Conservation (phyloP, 495 filamentous ascomycete species). For the Aspergillus incahuasiensis region DNA sequence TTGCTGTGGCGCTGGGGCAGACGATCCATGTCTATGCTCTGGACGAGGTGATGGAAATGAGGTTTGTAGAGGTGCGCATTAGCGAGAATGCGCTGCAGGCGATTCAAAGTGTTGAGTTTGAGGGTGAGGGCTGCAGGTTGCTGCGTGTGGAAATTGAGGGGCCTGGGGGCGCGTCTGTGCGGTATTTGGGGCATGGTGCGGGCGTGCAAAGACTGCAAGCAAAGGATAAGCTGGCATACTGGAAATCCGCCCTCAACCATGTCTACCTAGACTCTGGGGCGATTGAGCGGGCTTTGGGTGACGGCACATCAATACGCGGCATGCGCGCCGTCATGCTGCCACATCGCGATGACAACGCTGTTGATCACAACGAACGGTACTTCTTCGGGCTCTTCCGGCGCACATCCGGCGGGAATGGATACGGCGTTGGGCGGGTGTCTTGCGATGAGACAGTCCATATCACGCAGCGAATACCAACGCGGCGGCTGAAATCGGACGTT, state of each 20-base stretch:
- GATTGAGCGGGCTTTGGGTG: background rate
- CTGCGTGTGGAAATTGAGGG: background rate
- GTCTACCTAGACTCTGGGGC: no score
- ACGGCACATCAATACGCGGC: background rate
- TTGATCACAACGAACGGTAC: no score
- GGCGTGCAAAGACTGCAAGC: no score
- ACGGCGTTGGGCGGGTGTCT: background rate
- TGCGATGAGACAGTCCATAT: background rate
- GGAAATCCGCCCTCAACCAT: no score
- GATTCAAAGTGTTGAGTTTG: background rate
- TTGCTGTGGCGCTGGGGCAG: constrained; percentile 2
- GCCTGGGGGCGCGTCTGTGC: background rate
- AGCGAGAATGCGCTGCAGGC: background rate
- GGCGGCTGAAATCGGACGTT: background rate
- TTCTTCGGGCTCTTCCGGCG: background rate
- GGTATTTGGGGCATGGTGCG: background rate
- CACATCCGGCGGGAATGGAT: background rate
- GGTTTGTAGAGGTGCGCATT: background rate
- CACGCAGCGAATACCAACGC: background rate
- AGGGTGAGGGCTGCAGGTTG: background rate
- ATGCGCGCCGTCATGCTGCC: background rate
- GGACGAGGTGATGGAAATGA: background rate
- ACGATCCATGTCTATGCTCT: background rate
- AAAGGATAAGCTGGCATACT: no score
- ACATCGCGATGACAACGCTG: no score